Base-by-base conservation (phyloP, 257 asterid genomes). In the Ilex aquifolium region DNA sequence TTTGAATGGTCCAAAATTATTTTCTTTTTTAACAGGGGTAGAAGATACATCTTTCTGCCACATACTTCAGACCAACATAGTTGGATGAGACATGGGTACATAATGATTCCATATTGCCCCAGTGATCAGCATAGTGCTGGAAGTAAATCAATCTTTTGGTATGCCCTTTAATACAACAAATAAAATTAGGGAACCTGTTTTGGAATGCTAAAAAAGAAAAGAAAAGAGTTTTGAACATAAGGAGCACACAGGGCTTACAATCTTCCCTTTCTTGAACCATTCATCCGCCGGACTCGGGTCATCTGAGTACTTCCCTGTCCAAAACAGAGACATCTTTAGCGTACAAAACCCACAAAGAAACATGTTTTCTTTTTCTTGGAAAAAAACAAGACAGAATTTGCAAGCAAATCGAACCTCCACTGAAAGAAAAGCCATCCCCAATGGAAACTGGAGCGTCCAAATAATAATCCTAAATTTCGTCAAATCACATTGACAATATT, bases 381-480 rank as follows among this genome's bases (percentile, higher is more conserved):
- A 7, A 7, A 8, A 53, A 53, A 0, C 3, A 1, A 5, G 30
- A 31, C 54, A 56, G 32, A 32, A 44, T 15, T 7, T 42, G 21
- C n/a, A 32, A 56, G 8, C 7, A 3, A 60, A 44, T 52, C 75
- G 57, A 44, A 88, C 98, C 98, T 77, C 98, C 98, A 61, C 95
- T 88, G 65, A 91, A 91, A 58, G 96, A 83, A 80, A 91, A 91
- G 3, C 95, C 98, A 67, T 91, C 98, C 60, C 98, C 95, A 36
- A 71, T 59, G 17, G 92, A 83, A 72, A 61, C 87, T 16, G 94
- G 90, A 69, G 95, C 96, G 69, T 91, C 95, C 79, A 88, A 51
- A 70, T 77, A 83, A 76, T 86, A 85, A 31, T 86, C 96, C 96
- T 91, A 69, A 52, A 60, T 2, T 15, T 53, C 1, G 4, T 53